These are phyloP conservation scores for Lecanicillium sp. DNA, from an alignment of 2,329 filamentous ascomycete species.

Conservation along the genomic window DNA sequence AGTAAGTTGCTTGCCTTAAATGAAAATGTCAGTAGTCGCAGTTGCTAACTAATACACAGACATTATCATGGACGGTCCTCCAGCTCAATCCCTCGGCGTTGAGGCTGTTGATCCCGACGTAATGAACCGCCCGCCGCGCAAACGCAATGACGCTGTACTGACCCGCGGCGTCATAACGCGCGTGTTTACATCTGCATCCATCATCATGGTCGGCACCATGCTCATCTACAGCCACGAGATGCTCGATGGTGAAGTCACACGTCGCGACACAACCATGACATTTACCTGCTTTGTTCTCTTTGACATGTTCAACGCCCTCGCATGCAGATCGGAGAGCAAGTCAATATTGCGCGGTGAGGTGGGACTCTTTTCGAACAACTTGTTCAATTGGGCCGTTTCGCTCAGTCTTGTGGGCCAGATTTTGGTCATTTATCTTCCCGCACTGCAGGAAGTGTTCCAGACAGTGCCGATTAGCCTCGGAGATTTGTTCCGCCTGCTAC, in stretches of 20 bases:
- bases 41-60: slow-evolving; percentile 45
- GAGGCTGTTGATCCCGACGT: slow-evolving; percentile 91
- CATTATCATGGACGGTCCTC: slow-evolving; percentile 98
- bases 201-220: slow-evolving; percentile 92
- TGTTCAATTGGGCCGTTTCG: slow-evolving; percentile 94
- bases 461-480: slow-evolving; percentile 72
- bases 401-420: slow-evolving; percentile 79
- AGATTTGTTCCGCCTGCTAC: slow-evolving; percentile 65
- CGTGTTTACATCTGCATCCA: slow-evolving; percentile 75
- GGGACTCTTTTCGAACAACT: slow-evolving; percentile 72
- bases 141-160: slow-evolving; percentile 82
- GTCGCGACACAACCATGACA: slow-evolving; percentile 96
- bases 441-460: slow-evolving; percentile 90
- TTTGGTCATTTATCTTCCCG: slow-evolving; percentile 89
- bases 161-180: slow-evolving; percentile 74
- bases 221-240: slow-evolving; percentile 89
- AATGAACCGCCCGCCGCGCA: slow-evolving; percentile 80
- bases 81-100: slow-evolving; percentile 92
- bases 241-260: slow-evolving; percentile 75
- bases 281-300: slow-evolving; percentile 99
- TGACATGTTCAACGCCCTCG: slow-evolving; percentile 98
- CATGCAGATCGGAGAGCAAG: slow-evolving; percentile 86
- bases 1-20: slow-evolving; percentile 53
- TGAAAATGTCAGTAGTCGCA: too few relatives aligned
- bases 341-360: slow-evolving; percentile 82